Base-by-base conservation (phyloP, 202 grass and related monocot species). In the Elaeis oleifera region DNA sequence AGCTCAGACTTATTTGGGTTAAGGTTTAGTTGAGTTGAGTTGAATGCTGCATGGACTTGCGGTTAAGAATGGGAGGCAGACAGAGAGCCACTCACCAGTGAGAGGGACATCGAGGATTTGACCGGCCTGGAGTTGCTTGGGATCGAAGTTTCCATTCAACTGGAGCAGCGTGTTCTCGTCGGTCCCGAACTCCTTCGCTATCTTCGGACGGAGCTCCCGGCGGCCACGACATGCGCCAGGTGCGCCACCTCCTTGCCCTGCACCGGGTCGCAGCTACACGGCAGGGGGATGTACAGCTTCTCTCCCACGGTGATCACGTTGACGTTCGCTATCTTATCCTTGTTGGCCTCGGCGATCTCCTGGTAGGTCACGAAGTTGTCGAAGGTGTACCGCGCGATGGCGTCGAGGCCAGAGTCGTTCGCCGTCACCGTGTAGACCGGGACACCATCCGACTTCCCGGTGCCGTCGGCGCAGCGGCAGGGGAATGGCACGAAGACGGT, bases 61-160 rank as follows among this genome's bases (percentile, higher is more conserved):
- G 6, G 5, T 31, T 31, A 6, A 31, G 28, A 6, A 3, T 11
- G 36, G 36, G 36, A 2, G 36, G 9, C 2, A 11, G 36, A 44
- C 8, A 0, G 36, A 44, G 9, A 44, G 36, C 9, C 8, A 44
- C 20, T 55, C 65, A 90, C 91, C 87, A 54, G 49, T 61, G 20
- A 88, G 84, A 14, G 91, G 91, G 5, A 96, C 84, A 79, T 90
- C 87, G 18, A 96, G 87, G 60, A 88, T 81, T 58, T 96, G 79
- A 0, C n/a, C 59, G 20, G 53, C 60, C 1, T 1, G 0, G 6
- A 90, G 70, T 0, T 0, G 8, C 26, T 27, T 69, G 52, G 84
- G 81, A 59, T 83, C 67, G 73, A 44, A 6, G 68, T 85, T 88
- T 0, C 53, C 23, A 23, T 96, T 96, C 59, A 83, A 11, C 5